Evolutionary conservation across 805 yeast genomes (phyloP), one percentile per base, ranked within the genome.

Genomic region (Sugiyamaella americana): DNA sequence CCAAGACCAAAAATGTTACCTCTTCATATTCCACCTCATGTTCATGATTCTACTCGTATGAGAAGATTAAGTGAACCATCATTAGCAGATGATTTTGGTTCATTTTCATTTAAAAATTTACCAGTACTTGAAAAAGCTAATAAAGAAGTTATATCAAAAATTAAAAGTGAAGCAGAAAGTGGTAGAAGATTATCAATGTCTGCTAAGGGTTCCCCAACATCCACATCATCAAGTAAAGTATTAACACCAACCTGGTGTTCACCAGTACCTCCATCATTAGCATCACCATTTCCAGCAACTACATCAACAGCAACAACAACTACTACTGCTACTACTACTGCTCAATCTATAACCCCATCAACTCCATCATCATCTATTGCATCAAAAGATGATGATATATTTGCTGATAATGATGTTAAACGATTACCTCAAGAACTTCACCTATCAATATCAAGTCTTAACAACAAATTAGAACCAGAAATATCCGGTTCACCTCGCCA

Each of bases 91-190:
- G 68, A 91, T 58, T 93, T 93, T 74, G 99, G 99, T 0, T 82
- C 93, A 3, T 93, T 93, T 64, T 82, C 86, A 49, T 93, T 86
- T 66, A 74, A 96, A 54, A 93, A 93, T 61, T 68, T 93, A 51
- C 82, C 91, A 3, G 93, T 93, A 4, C 73, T 94, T 47, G 98
- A 93, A 56, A 85, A 84, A 57, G 97, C 96, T 5, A 93, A 93
- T 60, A 87, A 87, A 59, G 97, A 89, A 65, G 89, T 85, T 11
- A 87, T 93, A 52, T 85, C 86, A 58, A 71, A 96, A 52, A 74
- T 93, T 60, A 85, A 88, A 58, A 82, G 74, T 24, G 98, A 91
- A 61, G 95, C 87, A 62, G 86, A 80, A 53, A 80, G 78, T 55
- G 70, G 53, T 2, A 51, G 65, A 3, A 55, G 63, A n/a, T 70